Conservation (phyloP, 2,329 filamentous ascomycete genomes). For the Rosellinia necatrix region DNA sequence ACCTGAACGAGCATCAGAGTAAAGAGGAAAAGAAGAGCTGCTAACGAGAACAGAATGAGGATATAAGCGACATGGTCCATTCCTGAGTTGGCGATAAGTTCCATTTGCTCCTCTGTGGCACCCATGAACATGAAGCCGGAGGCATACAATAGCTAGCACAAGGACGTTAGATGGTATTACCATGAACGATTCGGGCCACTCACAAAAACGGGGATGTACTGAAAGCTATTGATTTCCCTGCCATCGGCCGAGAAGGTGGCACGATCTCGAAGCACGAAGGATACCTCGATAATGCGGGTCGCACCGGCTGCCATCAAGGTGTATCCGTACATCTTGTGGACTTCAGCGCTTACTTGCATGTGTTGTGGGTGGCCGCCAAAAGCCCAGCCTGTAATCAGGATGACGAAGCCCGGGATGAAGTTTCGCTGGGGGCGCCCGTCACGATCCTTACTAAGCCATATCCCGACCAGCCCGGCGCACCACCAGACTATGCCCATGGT, state of each 20-base stretch:
- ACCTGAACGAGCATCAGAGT: constrained; percentile 83
- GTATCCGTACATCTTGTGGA: constrained; percentile 90
- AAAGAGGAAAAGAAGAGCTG: constrained; percentile 90
- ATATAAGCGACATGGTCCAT: constrained; percentile 93
- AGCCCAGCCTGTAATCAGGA: constrained; percentile 90
- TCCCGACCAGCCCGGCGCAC: constrained; percentile 85
- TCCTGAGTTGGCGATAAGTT: constrained; percentile 70
- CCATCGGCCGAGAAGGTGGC: constrained; percentile 68
- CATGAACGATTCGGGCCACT: constrained; percentile 44
- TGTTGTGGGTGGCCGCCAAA: constrained; percentile 93
- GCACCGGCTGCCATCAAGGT: constrained; percentile 90
- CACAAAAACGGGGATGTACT: constrained; percentile 72
- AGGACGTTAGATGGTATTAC: constrained; percentile 28
- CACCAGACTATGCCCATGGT: constrained; percentile 99
- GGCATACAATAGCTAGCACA: constrained; percentile 76
- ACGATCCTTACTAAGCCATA: constrained; percentile 87
- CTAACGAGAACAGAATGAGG: constrained; percentile 85
- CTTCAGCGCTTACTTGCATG: constrained; percentile 81
- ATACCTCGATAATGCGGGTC: constrained; percentile 85
- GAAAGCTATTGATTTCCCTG: constrained; percentile 70
- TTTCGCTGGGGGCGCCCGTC: constrained; percentile 89
- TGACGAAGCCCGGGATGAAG: constrained; percentile 88
- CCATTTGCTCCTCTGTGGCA: constrained; percentile 95
- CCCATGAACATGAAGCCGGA: constrained; percentile 97
- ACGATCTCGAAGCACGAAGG: constrained; percentile 81